Percentiles rank a stretch among this genome's conserved stretches.
phyloP scores from a whole-genome alignment of 768 basidiomycete species.

The Termitomyces sp. region DNA sequence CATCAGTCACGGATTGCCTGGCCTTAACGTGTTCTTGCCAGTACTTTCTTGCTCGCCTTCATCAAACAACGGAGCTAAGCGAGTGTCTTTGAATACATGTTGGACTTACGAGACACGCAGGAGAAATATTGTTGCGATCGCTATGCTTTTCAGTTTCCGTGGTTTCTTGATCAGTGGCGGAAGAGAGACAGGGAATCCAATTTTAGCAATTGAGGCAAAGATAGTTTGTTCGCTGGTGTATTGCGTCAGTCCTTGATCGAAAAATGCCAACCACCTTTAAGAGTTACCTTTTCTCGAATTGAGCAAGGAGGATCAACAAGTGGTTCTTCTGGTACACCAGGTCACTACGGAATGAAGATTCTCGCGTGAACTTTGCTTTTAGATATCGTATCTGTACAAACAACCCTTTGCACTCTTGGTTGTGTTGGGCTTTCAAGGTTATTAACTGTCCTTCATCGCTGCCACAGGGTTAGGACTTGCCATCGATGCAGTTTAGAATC shows the following conservation, averaged over 20 bases:
- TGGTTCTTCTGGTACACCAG: slow-evolving; percentile 87
- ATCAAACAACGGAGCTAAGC: neutral
- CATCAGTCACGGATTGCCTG: slow-evolving; percentile 57
- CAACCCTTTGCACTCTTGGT: slow-evolving; percentile 84
- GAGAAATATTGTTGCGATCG: slow-evolving; percentile 57
- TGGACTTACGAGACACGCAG: slow-evolving; percentile 53
- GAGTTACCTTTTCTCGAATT: slow-evolving; percentile 65
- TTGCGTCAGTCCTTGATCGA: neutral
- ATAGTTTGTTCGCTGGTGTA: slow-evolving; percentile 60
- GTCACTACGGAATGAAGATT: slow-evolving; percentile 70
- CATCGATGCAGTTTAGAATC: neutral
- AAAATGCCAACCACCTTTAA: neutral
- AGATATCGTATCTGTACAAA: slow-evolving; percentile 89
- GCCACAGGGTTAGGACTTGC: slow-evolving; percentile 6
- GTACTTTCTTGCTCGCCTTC: slow-evolving; percentile 50
- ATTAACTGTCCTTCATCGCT: slow-evolving; percentile 53
- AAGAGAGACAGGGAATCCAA: slow-evolving; percentile 56
- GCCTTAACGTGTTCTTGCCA: slow-evolving; percentile 62
- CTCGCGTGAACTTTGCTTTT: slow-evolving; percentile 86
- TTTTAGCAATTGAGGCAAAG: slow-evolving; percentile 66
- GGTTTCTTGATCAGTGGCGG: slow-evolving; percentile 31
- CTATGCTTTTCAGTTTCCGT: slow-evolving; percentile 52
- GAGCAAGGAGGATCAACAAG: slow-evolving; percentile 64
- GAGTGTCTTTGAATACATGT: neutral
- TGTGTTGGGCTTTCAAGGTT: slow-evolving; percentile 59